Conservation (phyloP, 805 yeast genomes). For the Pichia phayaonensis region DNA sequence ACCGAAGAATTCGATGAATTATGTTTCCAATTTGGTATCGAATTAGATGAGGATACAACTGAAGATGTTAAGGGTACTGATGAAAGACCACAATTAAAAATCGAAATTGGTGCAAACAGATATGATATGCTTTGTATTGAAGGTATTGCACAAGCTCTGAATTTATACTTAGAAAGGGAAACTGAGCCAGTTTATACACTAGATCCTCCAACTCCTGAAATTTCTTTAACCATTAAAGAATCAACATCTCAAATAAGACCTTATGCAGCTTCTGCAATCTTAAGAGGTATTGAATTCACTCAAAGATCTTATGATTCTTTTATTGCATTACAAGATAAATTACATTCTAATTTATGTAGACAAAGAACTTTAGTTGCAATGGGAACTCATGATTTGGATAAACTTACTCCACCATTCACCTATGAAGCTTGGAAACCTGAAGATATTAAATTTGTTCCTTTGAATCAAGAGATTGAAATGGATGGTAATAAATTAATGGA, state of each 20-base stretch:
- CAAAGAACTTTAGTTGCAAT: constrained; percentile 95
- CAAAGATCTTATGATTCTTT: constrained; percentile 87
- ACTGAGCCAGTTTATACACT: constrained; percentile 61
- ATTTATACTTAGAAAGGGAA: constrained; percentile 73
- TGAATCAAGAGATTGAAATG: constrained; percentile 63
- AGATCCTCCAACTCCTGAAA: constrained; percentile 51
- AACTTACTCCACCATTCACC: constrained; percentile 71
- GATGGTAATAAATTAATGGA: constrained; percentile 77
- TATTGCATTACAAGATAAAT: constrained; percentile 91
- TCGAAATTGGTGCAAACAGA: constrained; percentile 97
- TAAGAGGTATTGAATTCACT: constrained; percentile 75
- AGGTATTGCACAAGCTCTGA: constrained; percentile 93
- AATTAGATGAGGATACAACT: constrained; percentile 94
- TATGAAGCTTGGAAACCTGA: constrained; percentile 79
- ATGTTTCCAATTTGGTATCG: constrained; percentile 96
- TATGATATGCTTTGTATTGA: constrained; percentile 97
- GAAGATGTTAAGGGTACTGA: constrained; percentile 60
- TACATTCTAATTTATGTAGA: constrained; percentile 93
- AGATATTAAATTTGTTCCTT: constrained; percentile 67
- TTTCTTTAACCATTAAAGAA: constrained; percentile 62
- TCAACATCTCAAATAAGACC: constrained; percentile 77
- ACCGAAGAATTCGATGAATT: constrained; percentile 93
- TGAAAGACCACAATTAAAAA: constrained; percentile 93
- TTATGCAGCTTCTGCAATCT: constrained; percentile 89
- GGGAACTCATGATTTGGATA: constrained; percentile 94